phyloP scores from a whole-genome alignment of 2,329 filamentous ascomycete genomes.

The Talaromyces atroroseus region DNA sequence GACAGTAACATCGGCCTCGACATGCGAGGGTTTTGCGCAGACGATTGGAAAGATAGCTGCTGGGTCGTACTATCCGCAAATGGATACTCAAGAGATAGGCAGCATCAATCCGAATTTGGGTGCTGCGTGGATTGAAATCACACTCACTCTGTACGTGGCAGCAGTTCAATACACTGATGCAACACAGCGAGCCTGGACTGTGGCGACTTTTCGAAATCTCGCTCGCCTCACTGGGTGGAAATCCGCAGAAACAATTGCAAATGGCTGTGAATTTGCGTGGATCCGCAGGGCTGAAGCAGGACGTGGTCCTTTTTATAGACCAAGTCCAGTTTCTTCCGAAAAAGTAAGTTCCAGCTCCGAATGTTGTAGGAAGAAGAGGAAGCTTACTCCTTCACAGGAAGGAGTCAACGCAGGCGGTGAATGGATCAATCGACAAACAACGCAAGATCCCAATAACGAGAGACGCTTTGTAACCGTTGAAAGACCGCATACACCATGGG shows the following conservation, averaged over 20 bases:
- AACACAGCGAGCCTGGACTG: constrained; percentile 69
- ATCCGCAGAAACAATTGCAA: constrained; percentile 72
- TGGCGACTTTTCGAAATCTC: constrained; percentile 68
- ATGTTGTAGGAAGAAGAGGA: not conserved
- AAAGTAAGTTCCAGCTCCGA: constrained; percentile 20
- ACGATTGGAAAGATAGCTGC: constrained; percentile 75
- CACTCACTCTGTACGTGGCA: constrained; percentile 79
- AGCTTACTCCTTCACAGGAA: not conserved
- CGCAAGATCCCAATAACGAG: constrained; percentile 7
- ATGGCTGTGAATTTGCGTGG: constrained; percentile 82
- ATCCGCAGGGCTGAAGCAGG: constrained; percentile 66
- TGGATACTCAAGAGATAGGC: constrained; percentile 28
- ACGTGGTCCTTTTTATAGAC: constrained; percentile 67
- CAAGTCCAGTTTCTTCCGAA: constrained; percentile 19
- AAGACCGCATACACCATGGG: constrained; percentile 5
- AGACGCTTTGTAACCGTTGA: constrained; percentile 12
- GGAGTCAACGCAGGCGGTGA: not conserved
- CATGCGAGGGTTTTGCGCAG: constrained; percentile 66
- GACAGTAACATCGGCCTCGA: constrained; percentile 67
- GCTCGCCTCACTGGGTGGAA: constrained; percentile 81
- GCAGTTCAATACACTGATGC: constrained; percentile 71
- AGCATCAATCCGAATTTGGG: constrained; percentile 72
- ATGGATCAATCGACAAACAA: not conserved
- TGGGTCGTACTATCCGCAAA: constrained; percentile 52
- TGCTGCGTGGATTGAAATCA: constrained; percentile 74